A percentile compares a stretch with the other conserved stretches of the same genome.
Evolutionary conservation across 202 grass and related monocot species (phyloP).

Genomic region (Dendrocalamus latiflorus): DNA sequence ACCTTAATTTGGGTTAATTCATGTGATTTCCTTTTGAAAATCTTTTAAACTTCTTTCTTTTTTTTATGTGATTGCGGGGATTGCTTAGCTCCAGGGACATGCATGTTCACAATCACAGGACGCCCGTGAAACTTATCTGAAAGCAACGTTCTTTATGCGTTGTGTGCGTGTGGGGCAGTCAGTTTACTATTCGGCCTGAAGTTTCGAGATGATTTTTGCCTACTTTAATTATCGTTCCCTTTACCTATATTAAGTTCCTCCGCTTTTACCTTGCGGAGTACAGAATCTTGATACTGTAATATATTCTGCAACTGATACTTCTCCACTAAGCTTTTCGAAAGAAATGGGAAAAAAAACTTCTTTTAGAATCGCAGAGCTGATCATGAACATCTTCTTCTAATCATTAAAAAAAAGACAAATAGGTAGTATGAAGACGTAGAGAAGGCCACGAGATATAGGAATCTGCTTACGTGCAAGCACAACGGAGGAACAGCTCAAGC

Average conservation of each 20-base stretch:
- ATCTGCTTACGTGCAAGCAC: constrained; percentile 19
- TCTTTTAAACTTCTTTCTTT: no score
- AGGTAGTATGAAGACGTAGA: background rate
- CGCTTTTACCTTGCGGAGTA: background rate
- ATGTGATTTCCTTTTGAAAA: no score
- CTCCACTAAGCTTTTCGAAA: background rate
- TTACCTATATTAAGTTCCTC: background rate
- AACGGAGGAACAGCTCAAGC: background rate
- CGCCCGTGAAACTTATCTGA: constrained; percentile 20
- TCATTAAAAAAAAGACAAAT: background rate
- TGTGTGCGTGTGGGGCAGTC: background rate
- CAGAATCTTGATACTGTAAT: background rate
- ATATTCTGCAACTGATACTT: background rate
- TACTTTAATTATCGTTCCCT: no score
- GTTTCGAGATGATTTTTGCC: constrained; percentile 22
- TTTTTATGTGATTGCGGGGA: background rate
- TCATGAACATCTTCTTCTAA: background rate
- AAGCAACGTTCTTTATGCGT: constrained; percentile 25
- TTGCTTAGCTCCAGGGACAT: constrained; percentile 2
- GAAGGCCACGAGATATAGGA: background rate
- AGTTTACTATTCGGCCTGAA: background rate
- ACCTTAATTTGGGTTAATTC: background rate
- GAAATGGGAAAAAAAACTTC: background rate
- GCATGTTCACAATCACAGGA: constrained; percentile 15
- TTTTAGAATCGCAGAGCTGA: background rate